Evolutionary conservation across 805 yeast genomes (phyloP).

Genomic region (Candida jianshihensis): DNA sequence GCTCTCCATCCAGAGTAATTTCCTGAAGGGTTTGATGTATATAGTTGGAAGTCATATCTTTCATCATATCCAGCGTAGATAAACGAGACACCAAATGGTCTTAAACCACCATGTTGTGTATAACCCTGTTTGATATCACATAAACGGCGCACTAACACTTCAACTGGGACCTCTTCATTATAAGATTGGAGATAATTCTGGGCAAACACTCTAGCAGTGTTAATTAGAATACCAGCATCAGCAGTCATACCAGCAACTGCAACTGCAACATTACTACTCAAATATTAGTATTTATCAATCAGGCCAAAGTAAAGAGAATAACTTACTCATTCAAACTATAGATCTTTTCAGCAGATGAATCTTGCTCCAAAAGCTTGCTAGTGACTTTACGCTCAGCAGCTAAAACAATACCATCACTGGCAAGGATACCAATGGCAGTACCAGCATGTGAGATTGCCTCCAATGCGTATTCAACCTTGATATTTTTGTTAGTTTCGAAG

Average conservation of each 20-base stretch:
- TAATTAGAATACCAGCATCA: conserved; percentile 87
- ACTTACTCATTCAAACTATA: conserved; percentile 67
- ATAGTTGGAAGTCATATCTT: conserved; percentile 81
- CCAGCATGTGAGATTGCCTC: conserved; percentile 98
- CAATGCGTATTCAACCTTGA: conserved; percentile 83
- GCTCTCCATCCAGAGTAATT: conserved; percentile 99
- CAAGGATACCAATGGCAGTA: conserved; percentile 90
- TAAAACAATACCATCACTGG: conserved; percentile 82
- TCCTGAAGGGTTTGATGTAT: conserved; percentile 95
- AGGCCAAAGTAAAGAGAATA: no score
- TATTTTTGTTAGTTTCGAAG: background rate
- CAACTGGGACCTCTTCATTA: conserved; percentile 92
- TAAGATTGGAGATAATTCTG: conserved; percentile 82
- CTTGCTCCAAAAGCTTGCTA: conserved; percentile 87
- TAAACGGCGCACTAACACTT: conserved; percentile 75
- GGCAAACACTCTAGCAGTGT: conserved; percentile 77
- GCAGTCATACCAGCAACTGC: conserved; percentile 99
- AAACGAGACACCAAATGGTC: conserved; percentile 97
- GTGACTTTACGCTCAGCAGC: conserved; percentile 97
- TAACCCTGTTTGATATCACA: conserved; percentile 96
- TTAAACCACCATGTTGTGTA: conserved; percentile 96
- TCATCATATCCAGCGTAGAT: conserved; percentile 95
- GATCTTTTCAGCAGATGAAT: conserved; percentile 87
- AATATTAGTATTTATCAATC: conserved; percentile 6
- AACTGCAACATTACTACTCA: conserved; percentile 53